Evolutionary conservation across 768 basidiomycete genomes (phyloP), one percentile per base, ranked within the genome.

Genomic region (Tylopilus subfusipes): DNA sequence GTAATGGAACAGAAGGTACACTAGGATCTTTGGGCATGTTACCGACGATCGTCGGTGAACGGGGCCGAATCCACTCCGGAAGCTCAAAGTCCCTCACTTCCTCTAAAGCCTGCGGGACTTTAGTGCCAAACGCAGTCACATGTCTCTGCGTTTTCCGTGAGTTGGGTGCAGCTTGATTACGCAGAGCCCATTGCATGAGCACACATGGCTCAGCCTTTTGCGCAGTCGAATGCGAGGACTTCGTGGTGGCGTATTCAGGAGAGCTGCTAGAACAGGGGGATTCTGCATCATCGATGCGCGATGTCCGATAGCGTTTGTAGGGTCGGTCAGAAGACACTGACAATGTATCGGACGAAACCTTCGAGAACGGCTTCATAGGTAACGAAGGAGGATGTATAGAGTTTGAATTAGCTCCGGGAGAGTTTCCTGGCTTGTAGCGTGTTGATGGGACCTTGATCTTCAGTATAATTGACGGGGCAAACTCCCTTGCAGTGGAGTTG

Each of bases 61-160:
- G 57, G 13, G 55, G 58, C 38, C 59, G 63, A 54, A 84, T 62
- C 83, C 82, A 86, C 19, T 68, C 56, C 0, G 87, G 86, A 34
- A 84, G 68, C 59, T 78, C 75, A 60, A 80, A 88, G 40, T 86
- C 84, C 56, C 69, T 73, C 29, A 71, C 55, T 50, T 78, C 75
- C 55, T 78, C 76, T 34, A 83, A 55, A 33, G 74, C 77, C 1
- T 64, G 60, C 6, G 81, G 81, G n/a, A 86, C 72, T 57, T 81
- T 77, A 40, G 74, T 72, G 0, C 87, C 86, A 62, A 87, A 89
- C 10, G 85, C 82, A 16, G 74, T 76, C 39, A 78, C 69, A 57
- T 81, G 76, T 53, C 85, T 75, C 57, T 77, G 75, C 12, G 80
- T 77, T 63, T 80, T 78, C 51, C 82, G 71, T 22, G 74, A 70